A percentile compares a stretch with the other conserved stretches of the same genome.
Evolutionary conservation across 495 filamentous ascomycete genomes (phyloP).

Genomic region (Lindgomyces ingoldianus): DNA sequence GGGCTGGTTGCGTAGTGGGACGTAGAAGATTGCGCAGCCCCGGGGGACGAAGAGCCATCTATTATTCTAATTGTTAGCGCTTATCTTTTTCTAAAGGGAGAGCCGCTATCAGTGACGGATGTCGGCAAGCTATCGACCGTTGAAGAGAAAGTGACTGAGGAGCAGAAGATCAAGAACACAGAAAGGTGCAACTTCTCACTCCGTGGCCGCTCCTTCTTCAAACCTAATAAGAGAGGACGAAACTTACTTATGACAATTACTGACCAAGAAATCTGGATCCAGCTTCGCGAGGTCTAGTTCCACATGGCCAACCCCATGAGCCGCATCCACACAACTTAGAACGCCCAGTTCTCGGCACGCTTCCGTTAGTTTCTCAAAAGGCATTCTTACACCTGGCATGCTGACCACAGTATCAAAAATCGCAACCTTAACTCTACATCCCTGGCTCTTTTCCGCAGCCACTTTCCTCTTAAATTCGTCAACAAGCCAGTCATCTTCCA

Average conservation of each 20-base stretch:
- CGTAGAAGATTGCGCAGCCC: slow-evolving; percentile 76
- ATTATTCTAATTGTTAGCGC: slow-evolving; percentile 6
- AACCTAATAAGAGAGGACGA: slow-evolving; percentile 3
- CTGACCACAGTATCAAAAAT: slow-evolving; percentile 80
- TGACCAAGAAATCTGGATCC: slow-evolving; percentile 81
- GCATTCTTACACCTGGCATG: slow-evolving; percentile 73
- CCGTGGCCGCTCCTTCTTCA: too few relatives aligned
- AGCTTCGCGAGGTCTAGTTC: slow-evolving; percentile 62
- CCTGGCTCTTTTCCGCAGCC: slow-evolving; percentile 18
- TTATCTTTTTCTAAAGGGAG: too few relatives aligned
- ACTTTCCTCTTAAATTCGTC: slow-evolving; percentile 54
- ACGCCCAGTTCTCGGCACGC: slow-evolving; percentile 66
- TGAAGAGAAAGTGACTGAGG: too few relatives aligned
- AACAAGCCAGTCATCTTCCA: slow-evolving; percentile 60
- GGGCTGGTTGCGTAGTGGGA: slow-evolving; percentile 69
- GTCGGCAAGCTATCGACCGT: too few relatives aligned
- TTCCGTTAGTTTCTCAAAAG: slow-evolving; percentile 66
- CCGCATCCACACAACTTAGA: slow-evolving; percentile 71
- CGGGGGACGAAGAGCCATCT: slow-evolving; percentile 87
- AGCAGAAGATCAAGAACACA: too few relatives aligned
- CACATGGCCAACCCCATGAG: slow-evolving; percentile 80
- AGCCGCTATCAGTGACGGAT: too few relatives aligned
- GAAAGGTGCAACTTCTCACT: too few relatives aligned
- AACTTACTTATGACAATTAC: slow-evolving; percentile 77
- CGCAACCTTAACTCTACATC: slow-evolving; percentile 53